Base-by-base conservation (phyloP, 2,329 filamentous ascomycete species). In the Rhynchosporium graminicola region DNA sequence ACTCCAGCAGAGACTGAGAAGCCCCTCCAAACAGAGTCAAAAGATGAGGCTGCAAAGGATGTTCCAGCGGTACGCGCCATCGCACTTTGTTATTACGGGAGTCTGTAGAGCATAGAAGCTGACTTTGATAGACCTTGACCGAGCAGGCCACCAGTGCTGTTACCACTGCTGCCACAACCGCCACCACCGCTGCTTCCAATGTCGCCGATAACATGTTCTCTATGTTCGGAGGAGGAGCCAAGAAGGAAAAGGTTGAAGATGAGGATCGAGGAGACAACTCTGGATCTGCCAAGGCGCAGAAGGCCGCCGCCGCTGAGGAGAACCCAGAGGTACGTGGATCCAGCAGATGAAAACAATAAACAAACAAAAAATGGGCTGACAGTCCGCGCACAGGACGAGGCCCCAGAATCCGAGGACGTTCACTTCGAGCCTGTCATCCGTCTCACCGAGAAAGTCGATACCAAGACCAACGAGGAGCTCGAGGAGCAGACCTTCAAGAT, bases 401-500 rank as follows among this genome's bases (percentile, higher is more conserved):
- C 87, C 64, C 89, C 90, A 71, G 92, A 96, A 77, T 94, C 91
- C 70, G 90, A 91, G 71, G 94, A 98, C 70, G 91, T 97, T 67
- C 91, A 98, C 80, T 99, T 98, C 80, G 92, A 97, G 82, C 95
- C 95, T 69, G 92, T 99, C 71, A 91, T 97, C 75, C 93, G 88
- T 80, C 84, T 99, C 75, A 98, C 94, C 67, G 92, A 99, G 83
- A 95, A 96, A 82, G 89, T 98, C 73, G 94, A 98, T 76, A 90
- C 87, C 75, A 96, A 96, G 86, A 98, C 95, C 78, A 96, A 97
- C 81, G 95, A 99, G 80, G 95, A 99, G 83, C 86, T 89, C 51
- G 95, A 99, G 83, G 93, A 98, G 82, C 91, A 97, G 82, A 83
- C 87, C 45, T 99, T 98, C 87, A 98, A 98, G 88, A 97, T 98